Base-by-base conservation (phyloP, 495 filamentous ascomycete species). In the Hypomontagnella monticulosa region DNA sequence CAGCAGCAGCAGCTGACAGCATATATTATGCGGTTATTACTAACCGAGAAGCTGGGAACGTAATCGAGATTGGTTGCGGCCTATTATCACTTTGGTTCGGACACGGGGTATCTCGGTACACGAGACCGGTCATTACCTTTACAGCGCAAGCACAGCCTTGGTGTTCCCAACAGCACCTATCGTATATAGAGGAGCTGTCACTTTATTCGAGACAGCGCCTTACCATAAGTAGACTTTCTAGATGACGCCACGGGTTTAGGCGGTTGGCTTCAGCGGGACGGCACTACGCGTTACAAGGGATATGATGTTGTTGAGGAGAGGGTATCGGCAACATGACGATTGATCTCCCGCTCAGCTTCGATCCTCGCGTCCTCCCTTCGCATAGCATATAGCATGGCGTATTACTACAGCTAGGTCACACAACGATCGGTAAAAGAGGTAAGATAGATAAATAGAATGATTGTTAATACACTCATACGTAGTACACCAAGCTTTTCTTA, bases 371-470 rank as follows among this genome's bases (percentile, higher is more conserved):
- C 40, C 12, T 44, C 44, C 15, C 37, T 19, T 67, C 49, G 55
- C 59, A 63, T 63, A 59, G 58, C 40, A 47, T 36, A 63, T 63
- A 59, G 58, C 40, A 47, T 36, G 44, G 58, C 40, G 41, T 36
- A 46, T 59, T 56, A 68, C 59, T 46, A 55, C 54, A 41, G 15
- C 36, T 47, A 38, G 36, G 57, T 68, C 12, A 16, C 36, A 68
- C 59, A 41, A 53, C 30, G 16, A 3, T 18, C 59, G 65, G 54
- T 42, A 68, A 27, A 27, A 27, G 23, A 27, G 33, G 38, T 53
- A 30, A 20, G 23, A 33, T 14, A 23, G 34, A 14, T 40, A 40
- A 56, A 68, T 48, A 56, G 23, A 59, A 37, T 19, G 54, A 34
- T 16, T 44, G 48, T 53, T 47, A 57, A 50, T 42, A 42, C 52